Evolutionary conservation across 164 flowering plant species (phyloP), one percentile per base, ranked within the genome.

Genomic region (Taxillus chinensis): DNA sequence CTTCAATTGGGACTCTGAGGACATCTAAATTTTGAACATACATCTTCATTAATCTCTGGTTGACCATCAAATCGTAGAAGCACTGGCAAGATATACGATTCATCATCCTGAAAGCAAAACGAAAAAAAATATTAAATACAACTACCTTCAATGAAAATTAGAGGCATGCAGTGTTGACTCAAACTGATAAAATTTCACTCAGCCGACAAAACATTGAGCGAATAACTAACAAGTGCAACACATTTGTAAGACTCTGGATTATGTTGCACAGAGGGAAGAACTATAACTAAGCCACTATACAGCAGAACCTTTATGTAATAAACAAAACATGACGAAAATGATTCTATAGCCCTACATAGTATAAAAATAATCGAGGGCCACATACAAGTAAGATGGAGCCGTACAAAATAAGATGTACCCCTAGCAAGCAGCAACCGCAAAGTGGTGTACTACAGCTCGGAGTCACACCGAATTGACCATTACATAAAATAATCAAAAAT

Each of bases 31-130:
- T 27, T 27, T 43, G 5, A 70, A 68, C 83, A 59, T 62, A 89
- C 97, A 95, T 87, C 85, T 46, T 95, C 93, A 75, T 95, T 96
- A 41, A 95, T 84, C 75, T 86, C 92, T 66, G 99, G 99, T 67
- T 85, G 89, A 63, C 97, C 99, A 54, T 91, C 96, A 74, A 89
- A 95, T 53, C 88, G 78, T 55, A 91, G 72, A 67, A 95, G 86
- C 68, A 95, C 97, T 53, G 97, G 99, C 66, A 95, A 71, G 57
- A 91, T 79, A 68, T 87, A 95, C 46, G 97, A 89, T 70, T 95
- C 97, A 73, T 90, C 97, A 61, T 64, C 72, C 97, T 90, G 80
- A 15, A 75, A 68, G 17, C 61, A 64, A 17, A 12, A 55, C 39
- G 65, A 37, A 64, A 62, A 66, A 7, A 53, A 40, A 63, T 63